Evolutionary conservation across 306 rosid genomes (phyloP).

Genomic region (Trichosanthes cucumerina): DNA sequence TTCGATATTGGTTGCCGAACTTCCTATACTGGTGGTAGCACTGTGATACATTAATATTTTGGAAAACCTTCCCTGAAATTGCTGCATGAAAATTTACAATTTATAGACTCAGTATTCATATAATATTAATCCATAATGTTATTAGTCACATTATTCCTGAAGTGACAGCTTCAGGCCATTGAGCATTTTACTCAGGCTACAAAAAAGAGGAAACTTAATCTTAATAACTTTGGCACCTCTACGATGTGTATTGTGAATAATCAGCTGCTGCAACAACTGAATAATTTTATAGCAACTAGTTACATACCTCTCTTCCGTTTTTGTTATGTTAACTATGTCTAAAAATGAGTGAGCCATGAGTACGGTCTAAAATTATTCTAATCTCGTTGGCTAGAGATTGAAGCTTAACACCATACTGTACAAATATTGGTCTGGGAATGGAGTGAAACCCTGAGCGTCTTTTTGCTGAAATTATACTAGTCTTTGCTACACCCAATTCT

Average conservation of each 20-base stretch:
- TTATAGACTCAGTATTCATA: conserved; percentile 37
- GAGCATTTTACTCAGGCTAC: not conserved
- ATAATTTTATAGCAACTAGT: not conserved
- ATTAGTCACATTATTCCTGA: conserved; percentile 4
- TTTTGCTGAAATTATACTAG: not conserved
- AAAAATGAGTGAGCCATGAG: not conserved
- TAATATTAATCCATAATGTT: conserved; percentile 18
- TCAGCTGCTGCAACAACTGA: not conserved
- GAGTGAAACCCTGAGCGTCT: not conserved
- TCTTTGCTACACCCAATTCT: not conserved
- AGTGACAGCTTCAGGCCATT: not conserved
- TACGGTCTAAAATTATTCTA: not conserved
- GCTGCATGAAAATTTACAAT: conserved; percentile 77
- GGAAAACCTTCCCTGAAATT: conserved; percentile 72
- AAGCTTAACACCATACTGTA: not conserved
- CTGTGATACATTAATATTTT: conserved; percentile 71
- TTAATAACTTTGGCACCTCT: not conserved
- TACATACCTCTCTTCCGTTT: not conserved
- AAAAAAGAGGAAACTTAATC: conserved; percentile 1
- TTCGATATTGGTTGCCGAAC: conserved; percentile 37
- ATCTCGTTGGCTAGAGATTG: not conserved
- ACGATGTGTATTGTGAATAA: not conserved
- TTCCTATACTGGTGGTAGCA: conserved; percentile 58
- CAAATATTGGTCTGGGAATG: not conserved
- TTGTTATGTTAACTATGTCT: not conserved